phyloP scores from a whole-genome alignment of 2,329 filamentous ascomycete species.

The Drechslera avenae region DNA sequence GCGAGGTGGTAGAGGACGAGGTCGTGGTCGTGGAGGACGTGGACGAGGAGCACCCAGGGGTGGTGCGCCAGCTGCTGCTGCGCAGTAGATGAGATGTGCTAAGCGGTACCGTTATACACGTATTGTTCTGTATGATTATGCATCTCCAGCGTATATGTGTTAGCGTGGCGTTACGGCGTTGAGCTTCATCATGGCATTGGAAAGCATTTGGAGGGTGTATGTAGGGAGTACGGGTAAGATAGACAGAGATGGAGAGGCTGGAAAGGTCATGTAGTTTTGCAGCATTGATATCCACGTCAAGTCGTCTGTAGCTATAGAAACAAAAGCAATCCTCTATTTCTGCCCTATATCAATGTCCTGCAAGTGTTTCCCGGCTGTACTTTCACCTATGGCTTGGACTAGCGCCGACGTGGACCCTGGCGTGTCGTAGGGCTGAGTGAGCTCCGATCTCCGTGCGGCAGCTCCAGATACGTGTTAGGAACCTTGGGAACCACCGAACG shows the following conservation, averaged over 20 bases:
- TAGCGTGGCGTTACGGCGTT: slow-evolving; percentile 3
- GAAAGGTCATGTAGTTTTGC: not conserved
- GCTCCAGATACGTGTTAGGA: slow-evolving; percentile 47
- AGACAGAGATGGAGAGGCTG: not conserved
- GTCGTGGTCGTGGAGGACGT: slow-evolving; percentile 40
- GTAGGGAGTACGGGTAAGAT: slow-evolving; percentile 1
- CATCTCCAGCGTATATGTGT: not conserved
- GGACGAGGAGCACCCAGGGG: slow-evolving; percentile 40
- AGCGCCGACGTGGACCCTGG: slow-evolving; percentile 12
- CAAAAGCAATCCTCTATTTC: not conserved
- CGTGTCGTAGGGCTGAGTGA: slow-evolving; percentile 32
- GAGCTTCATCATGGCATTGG: not conserved
- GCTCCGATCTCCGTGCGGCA: slow-evolving; percentile 26
- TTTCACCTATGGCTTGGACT: not conserved
- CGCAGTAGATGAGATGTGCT: slow-evolving; percentile 15
- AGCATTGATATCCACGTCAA: not conserved
- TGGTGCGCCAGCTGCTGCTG: slow-evolving; percentile 27
- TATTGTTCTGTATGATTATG: not conserved
- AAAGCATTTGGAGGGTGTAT: not conserved
- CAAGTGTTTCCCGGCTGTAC: not conserved
- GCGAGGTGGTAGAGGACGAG: slow-evolving; percentile 39
- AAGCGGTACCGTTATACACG: not conserved
- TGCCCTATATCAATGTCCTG: not conserved
- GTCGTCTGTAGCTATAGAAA: not conserved
- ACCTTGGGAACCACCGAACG: slow-evolving; percentile 2